A percentile compares a stretch with the other conserved stretches of the same genome.
Evolutionary conservation across 2,329 filamentous ascomycete genomes (phyloP).

Genomic region (Chaetomiaceae sp.): DNA sequence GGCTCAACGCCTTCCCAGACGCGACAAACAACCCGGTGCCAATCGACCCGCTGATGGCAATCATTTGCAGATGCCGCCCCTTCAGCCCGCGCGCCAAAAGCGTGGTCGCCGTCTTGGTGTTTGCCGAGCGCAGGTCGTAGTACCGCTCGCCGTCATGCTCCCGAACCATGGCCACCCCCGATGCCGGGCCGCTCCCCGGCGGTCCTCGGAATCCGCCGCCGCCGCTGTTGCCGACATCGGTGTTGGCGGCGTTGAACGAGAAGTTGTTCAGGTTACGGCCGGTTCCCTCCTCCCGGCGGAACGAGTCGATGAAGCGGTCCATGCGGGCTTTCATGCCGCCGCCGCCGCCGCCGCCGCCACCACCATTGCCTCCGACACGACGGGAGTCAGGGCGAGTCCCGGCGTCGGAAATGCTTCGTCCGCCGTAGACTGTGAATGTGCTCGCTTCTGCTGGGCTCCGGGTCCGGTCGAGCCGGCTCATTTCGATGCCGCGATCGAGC

Average conservation of each 20-base stretch:
- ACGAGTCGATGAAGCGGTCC: slow-evolving; percentile 25
- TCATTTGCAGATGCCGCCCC: slow-evolving; percentile 70
- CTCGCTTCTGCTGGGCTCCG: slow-evolving; percentile 21
- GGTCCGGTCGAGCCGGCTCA: slow-evolving; percentile 20
- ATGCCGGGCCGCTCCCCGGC: background rate
- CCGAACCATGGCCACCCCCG: slow-evolving; percentile 10
- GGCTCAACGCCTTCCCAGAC: slow-evolving; percentile 66
- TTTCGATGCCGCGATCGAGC: slow-evolving; percentile 24
- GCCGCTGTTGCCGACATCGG: slow-evolving; percentile 6
- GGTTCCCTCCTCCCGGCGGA: slow-evolving; percentile 23
- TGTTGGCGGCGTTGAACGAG: slow-evolving; percentile 1
- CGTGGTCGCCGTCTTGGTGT: slow-evolving; percentile 23
- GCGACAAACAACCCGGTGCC: slow-evolving; percentile 88
- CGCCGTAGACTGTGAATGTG: slow-evolving; percentile 18
- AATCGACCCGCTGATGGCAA: slow-evolving; percentile 80
- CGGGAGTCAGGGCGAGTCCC: background rate
- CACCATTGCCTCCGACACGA: background rate
- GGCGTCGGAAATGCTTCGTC: background rate
- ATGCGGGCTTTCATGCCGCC: slow-evolving; percentile 10
- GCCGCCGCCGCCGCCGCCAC: background rate
- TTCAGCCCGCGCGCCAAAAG: slow-evolving; percentile 44
- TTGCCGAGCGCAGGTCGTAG: slow-evolving; percentile 26
- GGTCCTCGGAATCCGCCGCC: no score
- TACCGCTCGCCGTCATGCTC: slow-evolving; percentile 22
- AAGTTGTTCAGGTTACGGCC: slow-evolving; percentile 4